Percentiles rank a stretch among this genome's conserved stretches.
phyloP scores from a whole-genome alignment of 106 monocot species.

The Amphibolis antarctica region DNA sequence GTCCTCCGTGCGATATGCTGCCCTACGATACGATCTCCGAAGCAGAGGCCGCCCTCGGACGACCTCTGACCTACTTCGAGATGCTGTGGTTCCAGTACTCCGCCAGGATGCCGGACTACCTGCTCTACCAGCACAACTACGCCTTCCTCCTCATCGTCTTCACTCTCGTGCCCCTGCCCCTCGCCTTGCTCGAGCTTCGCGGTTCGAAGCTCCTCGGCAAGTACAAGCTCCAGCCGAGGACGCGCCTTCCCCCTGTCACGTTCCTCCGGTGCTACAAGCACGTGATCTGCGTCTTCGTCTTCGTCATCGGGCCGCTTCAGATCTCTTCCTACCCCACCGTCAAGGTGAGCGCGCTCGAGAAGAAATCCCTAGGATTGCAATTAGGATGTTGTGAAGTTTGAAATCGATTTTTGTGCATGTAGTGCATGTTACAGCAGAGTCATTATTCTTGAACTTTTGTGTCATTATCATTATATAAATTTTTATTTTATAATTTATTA shows the following conservation, averaged over 20 bases:
- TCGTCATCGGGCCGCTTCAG: slow-evolving; percentile 71
- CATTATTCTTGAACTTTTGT: too few species aligned
- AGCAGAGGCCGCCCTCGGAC: slow-evolving; percentile 63
- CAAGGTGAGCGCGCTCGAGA: slow-evolving; percentile 36
- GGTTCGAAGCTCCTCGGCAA: slow-evolving; percentile 16
- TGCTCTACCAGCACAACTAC: slow-evolving; percentile 69
- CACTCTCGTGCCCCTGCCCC: slow-evolving; percentile 74
- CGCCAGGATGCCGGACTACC: slow-evolving; percentile 49
- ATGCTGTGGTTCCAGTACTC: slow-evolving; percentile 72
- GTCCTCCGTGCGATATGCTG: slow-evolving; percentile 31
- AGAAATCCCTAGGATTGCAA: too few species aligned
- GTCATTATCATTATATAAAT: too few species aligned
- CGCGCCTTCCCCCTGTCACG: slow-evolving; percentile 22
- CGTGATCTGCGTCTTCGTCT: slow-evolving; percentile 50
- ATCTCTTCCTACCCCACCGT: slow-evolving; percentile 60
- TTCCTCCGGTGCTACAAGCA: slow-evolving; percentile 59
- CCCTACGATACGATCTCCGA: slow-evolving; percentile 44
- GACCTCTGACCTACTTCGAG: slow-evolving; percentile 46
- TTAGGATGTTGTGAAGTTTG: too few species aligned
- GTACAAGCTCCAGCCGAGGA: slow-evolving; percentile 92
- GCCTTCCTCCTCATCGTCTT: slow-evolving; percentile 64
- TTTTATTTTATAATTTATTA: too few species aligned
- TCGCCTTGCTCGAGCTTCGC: slow-evolving; percentile 64
- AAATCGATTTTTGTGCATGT: too few species aligned
- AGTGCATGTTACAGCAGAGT: too few species aligned